phyloP scores from a whole-genome alignment of 164 flowering plant species.

The Taxillus chinensis region DNA sequence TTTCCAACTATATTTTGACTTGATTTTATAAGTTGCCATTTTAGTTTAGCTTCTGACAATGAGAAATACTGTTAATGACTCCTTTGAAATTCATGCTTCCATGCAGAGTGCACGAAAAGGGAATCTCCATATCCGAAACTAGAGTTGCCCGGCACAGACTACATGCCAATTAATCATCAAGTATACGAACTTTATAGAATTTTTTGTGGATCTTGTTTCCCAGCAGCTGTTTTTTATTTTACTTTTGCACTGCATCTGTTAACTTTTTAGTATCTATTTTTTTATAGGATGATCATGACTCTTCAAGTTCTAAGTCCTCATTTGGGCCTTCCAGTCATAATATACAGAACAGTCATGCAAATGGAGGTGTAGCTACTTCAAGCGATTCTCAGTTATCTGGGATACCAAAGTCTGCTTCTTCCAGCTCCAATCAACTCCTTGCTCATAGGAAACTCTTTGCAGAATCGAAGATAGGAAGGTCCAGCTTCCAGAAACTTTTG shows the following conservation, averaged over 20 bases:
- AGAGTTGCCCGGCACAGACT: constrained; percentile 57
- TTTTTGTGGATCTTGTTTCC: background rate
- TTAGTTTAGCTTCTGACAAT: background rate
- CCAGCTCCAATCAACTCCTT: constrained; percentile 44
- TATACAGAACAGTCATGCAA: constrained; percentile 15
- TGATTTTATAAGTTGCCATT: too few species aligned
- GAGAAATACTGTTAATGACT: background rate
- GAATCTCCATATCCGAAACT: constrained; percentile 60
- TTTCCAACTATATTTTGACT: too few species aligned
- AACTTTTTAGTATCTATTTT: constrained; percentile 5
- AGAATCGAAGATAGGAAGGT: constrained; percentile 68
- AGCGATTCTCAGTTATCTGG: constrained; percentile 25
- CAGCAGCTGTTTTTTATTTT: background rate
- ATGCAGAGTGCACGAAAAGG: constrained; percentile 49
- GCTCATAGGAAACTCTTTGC: constrained; percentile 68
- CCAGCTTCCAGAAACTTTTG: constrained; percentile 85
- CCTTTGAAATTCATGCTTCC: constrained; percentile 7
- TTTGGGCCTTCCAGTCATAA: constrained; percentile 11
- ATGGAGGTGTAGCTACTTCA: constrained; percentile 27
- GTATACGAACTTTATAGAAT: constrained; percentile 19
- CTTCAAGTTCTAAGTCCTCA: constrained; percentile 17
- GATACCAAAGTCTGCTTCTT: constrained; percentile 26
- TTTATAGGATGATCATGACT: constrained; percentile 26
- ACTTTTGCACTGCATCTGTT: background rate
- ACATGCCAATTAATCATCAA: constrained; percentile 39